Evolutionary conservation across 2,329 filamentous ascomycete species (phyloP).

Genomic region (Sporothrix brunneoviolacea): DNA sequence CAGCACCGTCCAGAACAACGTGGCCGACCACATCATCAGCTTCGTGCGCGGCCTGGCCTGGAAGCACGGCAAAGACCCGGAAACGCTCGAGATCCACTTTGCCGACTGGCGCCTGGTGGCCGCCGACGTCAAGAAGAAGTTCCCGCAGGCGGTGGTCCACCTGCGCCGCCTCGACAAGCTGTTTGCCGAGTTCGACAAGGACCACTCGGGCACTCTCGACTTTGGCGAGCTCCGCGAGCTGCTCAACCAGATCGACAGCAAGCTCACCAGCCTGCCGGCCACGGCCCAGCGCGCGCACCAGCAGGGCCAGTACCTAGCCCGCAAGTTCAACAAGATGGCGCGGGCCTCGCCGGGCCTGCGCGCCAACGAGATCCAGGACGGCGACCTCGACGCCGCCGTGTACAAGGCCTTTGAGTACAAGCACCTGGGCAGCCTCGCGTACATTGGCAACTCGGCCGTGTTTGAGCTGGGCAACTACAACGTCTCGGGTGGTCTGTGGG

Average conservation of each 20-base stretch:
- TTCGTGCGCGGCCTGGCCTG: constrained; percentile 87
- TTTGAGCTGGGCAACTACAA: constrained; percentile 82
- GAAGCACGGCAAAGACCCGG: constrained; percentile 85
- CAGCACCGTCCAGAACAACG: constrained; percentile 93
- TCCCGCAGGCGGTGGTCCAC: constrained; percentile 84
- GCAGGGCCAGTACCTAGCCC: constrained; percentile 85
- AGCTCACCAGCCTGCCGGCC: constrained; percentile 87
- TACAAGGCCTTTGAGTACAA: constrained; percentile 94
- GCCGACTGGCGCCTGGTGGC: constrained; percentile 83
- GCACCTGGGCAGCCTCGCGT: constrained; percentile 86
- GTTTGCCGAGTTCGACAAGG: constrained; percentile 86
- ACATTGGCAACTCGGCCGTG: constrained; percentile 91
- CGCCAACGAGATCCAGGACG: constrained; percentile 76
- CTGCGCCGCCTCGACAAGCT: constrained; percentile 84
- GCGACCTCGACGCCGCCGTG: constrained; percentile 83
- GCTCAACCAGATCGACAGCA: constrained; percentile 85
- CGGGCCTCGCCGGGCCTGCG: constrained; percentile 66
- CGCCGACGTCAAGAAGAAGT: constrained; percentile 74
- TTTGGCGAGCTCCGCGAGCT: constrained; percentile 88
- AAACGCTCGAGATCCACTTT: constrained; percentile 81
- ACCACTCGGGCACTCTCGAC: constrained; percentile 87
- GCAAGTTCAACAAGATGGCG: constrained; percentile 89
- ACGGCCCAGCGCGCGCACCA: constrained; percentile 96
- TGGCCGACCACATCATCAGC: constrained; percentile 81
- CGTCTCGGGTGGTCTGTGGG: constrained; percentile 76